phyloP scores from a whole-genome alignment of 1,284 basidiomycete genomes.

The Ustilago trichophora region DNA sequence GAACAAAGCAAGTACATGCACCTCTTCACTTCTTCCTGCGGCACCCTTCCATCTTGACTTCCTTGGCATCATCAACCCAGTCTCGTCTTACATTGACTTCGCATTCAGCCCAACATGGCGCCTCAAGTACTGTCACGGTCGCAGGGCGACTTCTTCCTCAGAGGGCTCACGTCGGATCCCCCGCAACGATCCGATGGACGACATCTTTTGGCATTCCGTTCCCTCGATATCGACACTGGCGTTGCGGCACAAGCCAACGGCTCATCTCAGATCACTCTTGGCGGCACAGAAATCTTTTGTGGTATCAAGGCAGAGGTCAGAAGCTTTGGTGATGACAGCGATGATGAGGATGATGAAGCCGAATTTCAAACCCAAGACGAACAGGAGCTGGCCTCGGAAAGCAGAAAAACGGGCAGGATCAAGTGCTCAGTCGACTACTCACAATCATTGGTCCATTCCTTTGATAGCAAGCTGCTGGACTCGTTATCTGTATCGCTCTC shows the following conservation, averaged over 20 bases:
- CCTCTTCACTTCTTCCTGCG: background rate
- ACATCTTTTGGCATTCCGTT: conserved; percentile 46
- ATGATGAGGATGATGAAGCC: conserved; percentile 39
- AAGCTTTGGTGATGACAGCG: conserved; percentile 38
- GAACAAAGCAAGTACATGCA: conserved; percentile 10
- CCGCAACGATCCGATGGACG: conserved; percentile 56
- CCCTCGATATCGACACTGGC: conserved; percentile 45
- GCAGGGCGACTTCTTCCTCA: conserved; percentile 55
- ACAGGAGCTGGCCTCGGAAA: conserved; percentile 32
- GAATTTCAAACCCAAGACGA: conserved; percentile 42
- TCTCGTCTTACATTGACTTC: background rate
- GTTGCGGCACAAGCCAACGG: conserved; percentile 55
- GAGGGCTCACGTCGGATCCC: conserved; percentile 50
- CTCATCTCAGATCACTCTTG: conserved; percentile 50
- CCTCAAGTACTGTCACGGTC: conserved; percentile 56
- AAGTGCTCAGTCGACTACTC: conserved; percentile 53
- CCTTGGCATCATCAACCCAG: background rate
- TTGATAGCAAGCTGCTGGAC: conserved; percentile 41
- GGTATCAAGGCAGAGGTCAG: conserved; percentile 59
- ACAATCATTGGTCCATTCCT: conserved; percentile 38
- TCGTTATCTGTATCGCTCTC: conserved; percentile 35
- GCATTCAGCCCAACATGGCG: conserved; percentile 22
- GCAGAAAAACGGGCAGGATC: conserved; percentile 38
- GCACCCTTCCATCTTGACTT: background rate
- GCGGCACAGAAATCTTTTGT: conserved; percentile 57